Evolutionary conservation across 441 rosid species (phyloP).

Genomic region (Adansonia madagascariensis): DNA sequence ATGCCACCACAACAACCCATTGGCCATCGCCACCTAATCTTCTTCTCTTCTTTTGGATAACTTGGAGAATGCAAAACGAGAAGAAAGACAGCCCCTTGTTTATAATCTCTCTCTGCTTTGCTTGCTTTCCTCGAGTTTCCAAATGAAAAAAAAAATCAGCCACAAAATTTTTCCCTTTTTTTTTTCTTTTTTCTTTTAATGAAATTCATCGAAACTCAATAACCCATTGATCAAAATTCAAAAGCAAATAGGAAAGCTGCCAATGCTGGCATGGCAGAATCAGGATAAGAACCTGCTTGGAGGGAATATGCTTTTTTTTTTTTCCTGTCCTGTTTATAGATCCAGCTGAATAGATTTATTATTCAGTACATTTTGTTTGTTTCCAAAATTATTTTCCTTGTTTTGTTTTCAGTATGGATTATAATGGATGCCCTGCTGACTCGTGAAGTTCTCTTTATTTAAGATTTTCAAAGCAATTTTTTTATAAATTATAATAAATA

Average conservation of each 20-base stretch:
- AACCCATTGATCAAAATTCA: not conserved
- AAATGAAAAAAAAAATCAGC: not conserved
- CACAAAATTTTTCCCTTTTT: not conserved
- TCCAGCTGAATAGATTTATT: not conserved
- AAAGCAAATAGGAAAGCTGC: conserved; percentile 11
- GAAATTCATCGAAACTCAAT: not conserved
- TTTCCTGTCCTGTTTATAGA: not conserved
- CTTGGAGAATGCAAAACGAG: not conserved
- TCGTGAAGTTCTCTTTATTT: not conserved
- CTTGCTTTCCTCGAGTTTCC: not conserved
- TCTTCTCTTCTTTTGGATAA: conserved; percentile 6
- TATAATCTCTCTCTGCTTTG: too few species aligned
- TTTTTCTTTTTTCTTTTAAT: not conserved
- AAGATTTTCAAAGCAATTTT: too few species aligned
- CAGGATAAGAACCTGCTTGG: not conserved
- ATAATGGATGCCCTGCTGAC: not conserved
- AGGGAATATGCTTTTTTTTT: conserved; percentile 1
- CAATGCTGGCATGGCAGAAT: not conserved
- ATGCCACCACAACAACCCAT: conserved; percentile 15
- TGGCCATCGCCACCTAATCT: conserved; percentile 37
- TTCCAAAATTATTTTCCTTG: not conserved
- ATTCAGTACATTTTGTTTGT: conserved; percentile 9
- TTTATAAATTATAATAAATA: too few species aligned
- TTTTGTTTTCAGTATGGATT: not conserved
- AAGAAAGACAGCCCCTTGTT: conserved; percentile 17